Base-by-base conservation (phyloP, 73 alveolate genomes). In the Loxodes magnus region DNA sequence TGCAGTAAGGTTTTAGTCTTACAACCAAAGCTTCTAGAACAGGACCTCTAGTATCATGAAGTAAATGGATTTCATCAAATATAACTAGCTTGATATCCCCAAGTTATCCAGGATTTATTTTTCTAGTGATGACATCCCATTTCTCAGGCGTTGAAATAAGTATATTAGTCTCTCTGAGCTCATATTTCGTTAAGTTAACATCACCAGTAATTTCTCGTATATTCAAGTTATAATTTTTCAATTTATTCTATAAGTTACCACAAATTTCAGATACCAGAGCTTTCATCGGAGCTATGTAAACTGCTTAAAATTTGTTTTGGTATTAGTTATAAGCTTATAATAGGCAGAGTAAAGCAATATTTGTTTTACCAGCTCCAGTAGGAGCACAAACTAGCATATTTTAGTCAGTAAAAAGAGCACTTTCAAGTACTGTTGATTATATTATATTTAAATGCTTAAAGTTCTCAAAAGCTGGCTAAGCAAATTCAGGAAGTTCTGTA, bases 61-160 rank as follows among this genome's bases (percentile, higher is more conserved):
- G 79, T 53, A 96, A 74, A 75, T 96, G 99, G 35, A 96, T 86
- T 82, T 96, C 99, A 79, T 96, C 99, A 56, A 96, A 88, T 64
- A 96, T 96, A 43, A 96, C 64, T 39, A 96, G 79, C 56, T 84
- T 88, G 7, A 96, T 64, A 55, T 88, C 97, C 2, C 89, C 76
- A 71, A 63, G 94, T 14, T 97, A 92, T 44, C 97, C 87, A 49
- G 77, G 96, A 24, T 90, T 97, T 67, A 86, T 79, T 74, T 89
- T 95, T 62, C 99, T 76, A 3, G 99, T 96, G 36, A 96, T 74
- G 61, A 95, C 93, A 74, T 96, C 99, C 98, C 98, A 96, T 77
- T 95, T 96, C 72, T 87, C 99, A 12, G 99, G 99, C 16, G 99
- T 96, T n/a, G 99, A 90, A 22, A 96, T 94, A 10, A 96, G 86